These are phyloP conservation scores for Stentor roeselii DNA, from an alignment of 73 alveolate species.

Conservation along the genomic window DNA sequence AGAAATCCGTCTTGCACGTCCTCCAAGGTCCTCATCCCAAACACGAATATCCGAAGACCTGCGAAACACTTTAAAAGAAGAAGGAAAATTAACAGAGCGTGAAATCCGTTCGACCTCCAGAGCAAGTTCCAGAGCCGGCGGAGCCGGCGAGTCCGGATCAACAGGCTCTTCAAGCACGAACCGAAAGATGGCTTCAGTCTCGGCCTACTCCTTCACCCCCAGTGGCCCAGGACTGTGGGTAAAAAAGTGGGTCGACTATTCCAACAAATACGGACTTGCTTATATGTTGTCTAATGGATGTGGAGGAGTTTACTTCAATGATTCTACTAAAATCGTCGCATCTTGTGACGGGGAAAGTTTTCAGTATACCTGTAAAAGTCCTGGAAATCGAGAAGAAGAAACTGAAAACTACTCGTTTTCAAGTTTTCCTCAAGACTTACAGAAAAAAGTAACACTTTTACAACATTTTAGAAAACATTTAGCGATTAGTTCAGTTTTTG, in stretches of 20 bases:
- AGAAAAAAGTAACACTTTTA: constrained; percentile 70
- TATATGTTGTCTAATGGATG: constrained; percentile 62
- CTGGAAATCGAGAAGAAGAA: constrained; percentile 43
- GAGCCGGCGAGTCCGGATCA: too few species aligned
- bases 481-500: too few species aligned
- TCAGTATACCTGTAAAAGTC: constrained; percentile 44
- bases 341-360: constrained; percentile 51
- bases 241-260: constrained; percentile 81
- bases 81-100: too few species aligned
- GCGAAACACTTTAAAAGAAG: too few species aligned
- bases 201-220: too few species aligned
- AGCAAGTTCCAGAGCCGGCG: too few species aligned
- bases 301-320: constrained; percentile 72
- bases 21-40: too few species aligned
- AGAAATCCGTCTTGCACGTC: too few species aligned
- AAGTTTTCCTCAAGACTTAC: constrained; percentile 61
- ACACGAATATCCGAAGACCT: too few species aligned
- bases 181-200: too few species aligned
- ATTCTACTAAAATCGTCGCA: constrained; percentile 59
- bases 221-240: constrained; percentile 75
- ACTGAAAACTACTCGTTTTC: constrained; percentile 38
- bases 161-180: too few species aligned
- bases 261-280: constrained; percentile 75
- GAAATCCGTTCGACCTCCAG: too few species aligned
- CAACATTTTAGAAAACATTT: constrained; percentile 59